phyloP scores from a whole-genome alignment of 371 early-diverging fungal genomes.

The Lichtheimia ornata region DNA sequence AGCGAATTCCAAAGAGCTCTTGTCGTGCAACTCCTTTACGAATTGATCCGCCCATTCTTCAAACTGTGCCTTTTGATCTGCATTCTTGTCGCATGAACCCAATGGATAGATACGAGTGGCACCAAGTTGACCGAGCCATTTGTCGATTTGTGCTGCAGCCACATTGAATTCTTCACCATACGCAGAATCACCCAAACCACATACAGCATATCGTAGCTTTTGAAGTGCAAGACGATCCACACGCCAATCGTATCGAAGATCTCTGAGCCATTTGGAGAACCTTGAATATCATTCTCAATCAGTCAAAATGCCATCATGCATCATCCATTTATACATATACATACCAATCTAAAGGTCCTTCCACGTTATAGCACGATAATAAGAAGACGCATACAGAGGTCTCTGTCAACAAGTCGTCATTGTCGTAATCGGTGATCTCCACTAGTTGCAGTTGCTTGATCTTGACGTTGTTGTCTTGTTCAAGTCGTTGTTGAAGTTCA shows the following conservation, averaged over 20 bases:
- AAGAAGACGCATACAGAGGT: constrained; percentile 65
- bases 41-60: constrained; percentile 57
- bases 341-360: constrained; percentile 72
- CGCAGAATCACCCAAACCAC: constrained; percentile 77
- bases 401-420: constrained; percentile 67
- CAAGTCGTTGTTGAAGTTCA: constrained; percentile 32
- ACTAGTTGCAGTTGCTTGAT: constrained; percentile 40
- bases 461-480: constrained; percentile 17
- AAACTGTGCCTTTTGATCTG: constrained; percentile 60
- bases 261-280: constrained; percentile 66
- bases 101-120: constrained; percentile 68
- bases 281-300: background rate
- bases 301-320: background rate
- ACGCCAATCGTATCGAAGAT: constrained; percentile 69
- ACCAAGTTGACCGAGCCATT: constrained; percentile 68
- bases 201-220: constrained; percentile 69
- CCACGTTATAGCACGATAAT: constrained; percentile 74
- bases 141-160: constrained; percentile 63
- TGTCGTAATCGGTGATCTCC: constrained; percentile 72
- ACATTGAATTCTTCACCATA: constrained; percentile 70
- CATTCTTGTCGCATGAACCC: constrained; percentile 71
- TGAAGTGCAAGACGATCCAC: constrained; percentile 61
- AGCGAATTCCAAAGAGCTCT: constrained; percentile 37
- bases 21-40: constrained; percentile 48
- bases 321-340: background rate